phyloP scores from a whole-genome alignment of 2,329 filamentous ascomycete species.

The Pseudogymnoascus sp. region DNA sequence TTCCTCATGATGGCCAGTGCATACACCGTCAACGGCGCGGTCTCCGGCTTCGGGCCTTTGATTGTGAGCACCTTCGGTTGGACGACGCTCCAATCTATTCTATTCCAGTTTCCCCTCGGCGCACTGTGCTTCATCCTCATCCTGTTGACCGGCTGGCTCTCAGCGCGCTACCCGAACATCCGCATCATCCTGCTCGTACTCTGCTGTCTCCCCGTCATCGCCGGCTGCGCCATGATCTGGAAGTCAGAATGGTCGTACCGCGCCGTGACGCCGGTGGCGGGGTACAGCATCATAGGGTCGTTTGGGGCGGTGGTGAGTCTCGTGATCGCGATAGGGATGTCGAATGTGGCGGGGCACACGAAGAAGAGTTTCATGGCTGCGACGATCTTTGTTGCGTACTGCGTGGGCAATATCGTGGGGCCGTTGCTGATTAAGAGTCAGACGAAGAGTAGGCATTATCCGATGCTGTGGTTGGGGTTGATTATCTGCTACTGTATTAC shows the following conservation, averaged over 20 bases:
- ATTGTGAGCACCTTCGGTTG: conserved; percentile 68
- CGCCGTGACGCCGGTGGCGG: conserved; percentile 58
- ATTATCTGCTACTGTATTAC: conserved; percentile 64
- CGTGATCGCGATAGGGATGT: conserved; percentile 50
- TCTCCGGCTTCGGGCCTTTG: conserved; percentile 62
- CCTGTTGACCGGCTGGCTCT: conserved; percentile 57
- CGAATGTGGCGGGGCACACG: conserved; percentile 67
- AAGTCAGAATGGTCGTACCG: conserved; percentile 51
- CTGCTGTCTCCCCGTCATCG: conserved; percentile 67
- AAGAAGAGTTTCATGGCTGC: conserved; percentile 73
- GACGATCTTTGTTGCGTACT: conserved; percentile 68
- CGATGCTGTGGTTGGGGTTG: conserved; percentile 61
- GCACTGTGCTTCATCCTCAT: conserved; percentile 61
- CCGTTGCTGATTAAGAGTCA: conserved; percentile 64
- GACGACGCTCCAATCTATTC: conserved; percentile 54
- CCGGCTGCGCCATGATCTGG: conserved; percentile 70
- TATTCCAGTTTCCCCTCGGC: conserved; percentile 69
- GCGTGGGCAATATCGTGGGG: conserved; percentile 68
- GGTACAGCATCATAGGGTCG: conserved; percentile 65
- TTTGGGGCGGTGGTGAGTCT: conserved; percentile 64
- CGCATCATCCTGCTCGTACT: conserved; percentile 57
- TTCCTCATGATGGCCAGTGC: conserved; percentile 62
- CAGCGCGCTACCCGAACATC: conserved; percentile 52
- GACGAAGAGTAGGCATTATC: conserved; percentile 60
- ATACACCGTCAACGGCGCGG: conserved; percentile 54